Conservation (phyloP, 2,329 filamentous ascomycete species). For the Dendryphion nanum region DNA sequence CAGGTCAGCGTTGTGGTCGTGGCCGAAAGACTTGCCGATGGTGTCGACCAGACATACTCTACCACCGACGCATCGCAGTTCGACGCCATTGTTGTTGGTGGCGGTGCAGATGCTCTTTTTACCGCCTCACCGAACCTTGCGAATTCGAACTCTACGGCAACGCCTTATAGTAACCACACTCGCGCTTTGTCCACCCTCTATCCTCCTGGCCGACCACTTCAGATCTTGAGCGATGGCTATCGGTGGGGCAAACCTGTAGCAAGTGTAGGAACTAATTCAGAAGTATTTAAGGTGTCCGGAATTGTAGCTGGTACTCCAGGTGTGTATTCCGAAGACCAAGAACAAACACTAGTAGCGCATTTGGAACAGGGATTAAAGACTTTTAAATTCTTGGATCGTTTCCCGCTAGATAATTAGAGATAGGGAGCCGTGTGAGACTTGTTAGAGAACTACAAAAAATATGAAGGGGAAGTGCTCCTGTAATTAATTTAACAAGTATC, state of each 20-base stretch:
- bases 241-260: conserved; percentile 70
- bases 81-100: conserved; percentile 61
- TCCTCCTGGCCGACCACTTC: conserved; percentile 61
- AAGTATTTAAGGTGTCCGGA: conserved; percentile 44
- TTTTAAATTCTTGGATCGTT: conserved; percentile 67
- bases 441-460: too few relatives aligned
- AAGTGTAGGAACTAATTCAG: conserved; percentile 51
- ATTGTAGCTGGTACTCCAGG: conserved; percentile 45
- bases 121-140: conserved; percentile 19
- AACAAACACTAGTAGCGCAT: conserved; percentile 15
- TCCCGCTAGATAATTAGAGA: conserved; percentile 52
- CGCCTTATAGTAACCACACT: conserved; percentile 25
- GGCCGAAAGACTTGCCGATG: conserved; percentile 54
- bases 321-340: conserved; percentile 20
- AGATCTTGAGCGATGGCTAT: conserved; percentile 64
- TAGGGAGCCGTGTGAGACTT: background rate
- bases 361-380: conserved; percentile 55
- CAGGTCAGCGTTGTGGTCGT: conserved; percentile 61
- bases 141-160: conserved; percentile 21
- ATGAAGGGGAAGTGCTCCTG: too few relatives aligned
- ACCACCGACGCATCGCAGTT: conserved; percentile 62
- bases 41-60: conserved; percentile 64
- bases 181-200: conserved; percentile 53
- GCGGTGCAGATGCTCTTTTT: conserved; percentile 61
- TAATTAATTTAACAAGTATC: too few relatives aligned